Conservation (phyloP, 2,329 filamentous ascomycete species). For the Rutstroemia sydowiana region DNA sequence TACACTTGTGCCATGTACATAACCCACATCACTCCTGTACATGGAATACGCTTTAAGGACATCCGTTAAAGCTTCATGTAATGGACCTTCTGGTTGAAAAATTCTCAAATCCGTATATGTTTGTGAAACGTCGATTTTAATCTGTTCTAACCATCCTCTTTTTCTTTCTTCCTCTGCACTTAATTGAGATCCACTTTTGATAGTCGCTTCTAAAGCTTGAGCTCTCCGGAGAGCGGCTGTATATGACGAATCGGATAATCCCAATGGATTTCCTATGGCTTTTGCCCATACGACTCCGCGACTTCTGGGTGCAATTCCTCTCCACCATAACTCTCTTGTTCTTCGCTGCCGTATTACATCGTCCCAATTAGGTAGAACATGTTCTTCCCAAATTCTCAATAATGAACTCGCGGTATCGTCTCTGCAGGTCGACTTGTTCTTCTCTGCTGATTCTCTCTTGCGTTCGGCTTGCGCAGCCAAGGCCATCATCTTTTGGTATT, state of each 20-base stretch:
- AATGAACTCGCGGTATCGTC: conserved; percentile 48
- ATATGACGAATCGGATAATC: conserved; percentile 55
- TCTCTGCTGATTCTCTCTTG: conserved; percentile 46
- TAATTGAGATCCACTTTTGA: conserved; percentile 26
- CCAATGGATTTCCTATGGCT: conserved; percentile 31
- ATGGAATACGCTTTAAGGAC: conserved; percentile 72
- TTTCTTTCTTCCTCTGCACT: conserved; percentile 45
- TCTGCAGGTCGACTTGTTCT: conserved; percentile 43
- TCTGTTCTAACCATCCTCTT: conserved; percentile 54
- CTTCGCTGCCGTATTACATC: conserved; percentile 59
- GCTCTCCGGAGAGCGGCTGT: conserved; percentile 63
- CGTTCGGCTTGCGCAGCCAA: conserved; percentile 52
- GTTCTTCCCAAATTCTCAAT: conserved; percentile 64
- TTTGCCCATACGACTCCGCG: conserved; percentile 36
- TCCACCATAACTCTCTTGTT: conserved; percentile 76
- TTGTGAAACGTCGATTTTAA: conserved; percentile 55
- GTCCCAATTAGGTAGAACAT: conserved; percentile 70
- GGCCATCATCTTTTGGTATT: conserved; percentile 79
- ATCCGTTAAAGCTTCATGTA: conserved; percentile 62
- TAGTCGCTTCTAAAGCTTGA: conserved; percentile 46
- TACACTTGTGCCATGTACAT: conserved; percentile 67
- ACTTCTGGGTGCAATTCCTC: conserved; percentile 63
- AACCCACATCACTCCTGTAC: conserved; percentile 77
- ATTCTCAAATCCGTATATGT: conserved; percentile 69
- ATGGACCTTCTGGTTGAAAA: conserved; percentile 47